Conservation (phyloP, 2,329 filamentous ascomycete species). For the Claviceps cyperi region DNA sequence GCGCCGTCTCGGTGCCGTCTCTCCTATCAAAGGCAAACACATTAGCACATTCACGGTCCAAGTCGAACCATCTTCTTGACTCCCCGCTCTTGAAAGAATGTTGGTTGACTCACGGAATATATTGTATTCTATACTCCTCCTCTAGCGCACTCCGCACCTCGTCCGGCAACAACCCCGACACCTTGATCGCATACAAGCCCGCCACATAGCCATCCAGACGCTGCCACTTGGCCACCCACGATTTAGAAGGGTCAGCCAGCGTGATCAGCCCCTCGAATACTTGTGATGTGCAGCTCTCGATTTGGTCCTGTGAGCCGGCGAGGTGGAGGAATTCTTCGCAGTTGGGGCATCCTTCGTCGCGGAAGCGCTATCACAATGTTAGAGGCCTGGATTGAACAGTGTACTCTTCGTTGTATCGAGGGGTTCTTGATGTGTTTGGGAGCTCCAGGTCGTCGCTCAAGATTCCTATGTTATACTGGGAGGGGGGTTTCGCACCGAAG, state of each 20-base stretch:
- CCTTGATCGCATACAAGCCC: conserved; percentile 89
- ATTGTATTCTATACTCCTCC: conserved; percentile 48
- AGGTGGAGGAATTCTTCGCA: conserved; percentile 88
- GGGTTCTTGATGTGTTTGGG: too few relatives aligned
- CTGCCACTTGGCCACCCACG: conserved; percentile 97
- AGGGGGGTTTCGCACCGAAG: conserved; percentile 39
- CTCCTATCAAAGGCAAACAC: conserved; percentile 24
- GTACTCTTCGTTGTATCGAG: neutral
- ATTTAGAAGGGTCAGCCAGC: conserved; percentile 64
- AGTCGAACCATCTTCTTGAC: neutral
- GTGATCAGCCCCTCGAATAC: conserved; percentile 90
- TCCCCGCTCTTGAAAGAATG: neutral
- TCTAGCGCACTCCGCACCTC: conserved; percentile 47
- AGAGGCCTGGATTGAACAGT: neutral
- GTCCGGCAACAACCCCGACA: conserved; percentile 64
- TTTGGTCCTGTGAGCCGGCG: conserved; percentile 59
- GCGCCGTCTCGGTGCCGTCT: conserved; percentile 40
- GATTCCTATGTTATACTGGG: neutral
- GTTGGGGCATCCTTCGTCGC: conserved; percentile 81
- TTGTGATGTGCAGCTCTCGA: conserved; percentile 87
- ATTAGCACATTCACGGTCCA: conserved; percentile 1
- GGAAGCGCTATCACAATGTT: conserved; percentile 51
- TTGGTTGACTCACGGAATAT: conserved; percentile 46
- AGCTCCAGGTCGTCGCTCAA: too few relatives aligned
- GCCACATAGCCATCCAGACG: conserved; percentile 75